Base-by-base conservation (phyloP, 257 asterid genomes). In the Hygrophila difformis region DNA sequence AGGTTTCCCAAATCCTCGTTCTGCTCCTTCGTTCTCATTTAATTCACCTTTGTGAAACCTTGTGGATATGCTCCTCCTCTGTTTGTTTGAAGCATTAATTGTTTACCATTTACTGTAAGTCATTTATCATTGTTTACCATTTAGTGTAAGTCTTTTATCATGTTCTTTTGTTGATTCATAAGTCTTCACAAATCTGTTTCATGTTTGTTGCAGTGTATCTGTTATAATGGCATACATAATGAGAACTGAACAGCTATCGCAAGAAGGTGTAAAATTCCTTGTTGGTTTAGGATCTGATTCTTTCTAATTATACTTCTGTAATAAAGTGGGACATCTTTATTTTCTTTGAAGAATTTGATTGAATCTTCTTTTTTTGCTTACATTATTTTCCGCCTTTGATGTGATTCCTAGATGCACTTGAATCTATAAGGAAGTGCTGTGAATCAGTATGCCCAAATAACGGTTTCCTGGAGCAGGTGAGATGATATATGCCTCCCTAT, bases 391-490 rank as follows among this genome's bases (percentile, higher is more conserved):
- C 0, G 8, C 41, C 52, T 38, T 58, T 24, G 36, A 41, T 51
- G 24, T 38, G 55, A 52, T 57, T 47, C 20, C 47, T 61, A 86
- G 99, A 91, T 68, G 96, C 96, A 53, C 59, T 91, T 68, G 81
- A 82, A 62, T 91, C 96, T 39, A 61, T 85, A 62, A 66, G 81
- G 62, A 67, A 89, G 66, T 71, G 82, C 72, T 82, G 93, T 46
- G 93, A 77, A 44, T 59, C 68, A 39, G 84, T 79, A 51, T 66
- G 91, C 68, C 97, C 97, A 15, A 89, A 89, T 71, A 96, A 89
- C 62, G 94, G 96, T 65, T 89, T 89, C 73, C 62, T 82, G 62
- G 97, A 89, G 49, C 97, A 89, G 96, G 97, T 89, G n/a, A n/a
- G 64, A 67, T 18, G 24, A 9, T 5, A 5, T n/a, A n/a, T n/a